These are phyloP conservation scores for Rhodotorula babjevae DNA, from an alignment of 768 basidiomycete species.

Conservation along the genomic window DNA sequence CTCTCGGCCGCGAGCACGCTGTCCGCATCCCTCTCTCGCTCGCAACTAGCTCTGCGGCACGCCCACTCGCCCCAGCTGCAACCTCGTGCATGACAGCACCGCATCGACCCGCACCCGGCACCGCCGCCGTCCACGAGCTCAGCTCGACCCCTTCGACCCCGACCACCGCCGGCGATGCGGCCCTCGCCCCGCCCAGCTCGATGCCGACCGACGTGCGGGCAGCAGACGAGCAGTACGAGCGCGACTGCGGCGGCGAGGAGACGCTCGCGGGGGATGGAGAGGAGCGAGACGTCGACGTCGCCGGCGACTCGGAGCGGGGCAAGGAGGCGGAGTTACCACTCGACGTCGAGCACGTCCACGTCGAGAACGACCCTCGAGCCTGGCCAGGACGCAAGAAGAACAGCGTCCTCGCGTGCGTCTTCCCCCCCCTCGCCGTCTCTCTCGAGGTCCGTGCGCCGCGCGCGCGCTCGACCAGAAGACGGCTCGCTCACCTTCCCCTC, in stretches of 20 bases:
- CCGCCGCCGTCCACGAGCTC: too few relatives aligned
- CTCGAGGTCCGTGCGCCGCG: too few relatives aligned
- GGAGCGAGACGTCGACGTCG: not conserved
- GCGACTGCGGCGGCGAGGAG: not conserved
- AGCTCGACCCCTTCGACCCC: not conserved
- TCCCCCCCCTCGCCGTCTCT: not conserved
- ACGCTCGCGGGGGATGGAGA: not conserved
- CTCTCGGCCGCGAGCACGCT: too few relatives aligned
- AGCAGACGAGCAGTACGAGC: not conserved
- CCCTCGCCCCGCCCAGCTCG: not conserved
- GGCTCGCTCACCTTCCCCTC: not conserved
- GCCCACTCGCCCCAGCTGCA: too few relatives aligned
- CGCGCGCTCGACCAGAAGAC: too few relatives aligned
- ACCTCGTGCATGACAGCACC: too few relatives aligned
- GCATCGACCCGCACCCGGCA: too few relatives aligned
- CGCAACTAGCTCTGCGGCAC: too few relatives aligned
- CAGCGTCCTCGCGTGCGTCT: conserved; percentile 20
- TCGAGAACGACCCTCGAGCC: conserved; percentile 37
- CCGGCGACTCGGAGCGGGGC: not conserved
- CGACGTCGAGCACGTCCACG: conserved; percentile 34
- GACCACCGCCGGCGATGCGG: not conserved
- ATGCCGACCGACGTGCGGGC: not conserved
- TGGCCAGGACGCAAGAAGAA: conserved; percentile 27
- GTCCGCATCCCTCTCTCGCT: too few relatives aligned
- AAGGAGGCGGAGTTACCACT: not conserved